Evolutionary conservation across 306 rosid species (phyloP).

Genomic region (Hippophae rhamnoides): DNA sequence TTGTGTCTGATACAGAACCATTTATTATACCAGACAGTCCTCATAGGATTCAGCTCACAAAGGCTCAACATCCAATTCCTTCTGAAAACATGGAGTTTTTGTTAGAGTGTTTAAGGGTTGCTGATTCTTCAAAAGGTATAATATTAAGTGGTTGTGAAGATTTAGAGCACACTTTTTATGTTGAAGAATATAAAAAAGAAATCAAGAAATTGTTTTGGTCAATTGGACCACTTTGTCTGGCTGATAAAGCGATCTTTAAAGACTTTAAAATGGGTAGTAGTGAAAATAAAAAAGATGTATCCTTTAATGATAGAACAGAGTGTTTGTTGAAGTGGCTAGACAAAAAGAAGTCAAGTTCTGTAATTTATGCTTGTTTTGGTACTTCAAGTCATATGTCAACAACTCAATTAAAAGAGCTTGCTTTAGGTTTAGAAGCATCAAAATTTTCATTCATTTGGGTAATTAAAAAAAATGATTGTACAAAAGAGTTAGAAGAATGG

Average conservation of each 20-base stretch:
- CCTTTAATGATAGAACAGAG: constrained; percentile 5
- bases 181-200: constrained; percentile 18
- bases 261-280: constrained; percentile 7
- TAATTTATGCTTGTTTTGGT: constrained; percentile 27
- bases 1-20: not conserved
- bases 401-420: constrained; percentile 27
- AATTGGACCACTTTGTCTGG: constrained; percentile 30
- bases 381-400: constrained; percentile 4
- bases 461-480: not conserved
- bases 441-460: constrained; percentile 22
- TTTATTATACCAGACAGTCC: not conserved
- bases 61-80: not conserved
- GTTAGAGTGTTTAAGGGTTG: not conserved
- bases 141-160: constrained; percentile 39
- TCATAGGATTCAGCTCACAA: not conserved
- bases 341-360: constrained; percentile 4
- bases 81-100: not conserved
- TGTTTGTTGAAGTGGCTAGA: constrained; percentile 24
- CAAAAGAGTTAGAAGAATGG: constrained; percentile 16
- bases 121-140: constrained; percentile 22
- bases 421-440: constrained; percentile 21
- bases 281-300: not conserved
- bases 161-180: constrained; percentile 31
- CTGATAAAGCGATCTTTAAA: not conserved
- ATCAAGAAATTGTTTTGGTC: constrained; percentile 30